Conservation (phyloP, 2,329 filamentous ascomycete genomes). For the Stachybotrys chartarum region DNA sequence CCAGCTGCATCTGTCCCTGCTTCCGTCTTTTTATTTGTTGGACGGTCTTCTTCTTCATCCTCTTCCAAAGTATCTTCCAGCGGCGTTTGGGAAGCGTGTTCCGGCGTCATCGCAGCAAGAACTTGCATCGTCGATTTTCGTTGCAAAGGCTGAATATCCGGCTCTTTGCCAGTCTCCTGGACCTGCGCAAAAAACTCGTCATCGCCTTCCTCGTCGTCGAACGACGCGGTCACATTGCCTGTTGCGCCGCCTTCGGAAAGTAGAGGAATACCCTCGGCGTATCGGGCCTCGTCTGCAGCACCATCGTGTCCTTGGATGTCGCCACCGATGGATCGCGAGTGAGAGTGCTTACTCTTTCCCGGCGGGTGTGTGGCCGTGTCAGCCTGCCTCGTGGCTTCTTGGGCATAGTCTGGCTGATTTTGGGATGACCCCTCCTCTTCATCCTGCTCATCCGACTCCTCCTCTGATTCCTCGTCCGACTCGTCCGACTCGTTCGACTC, state of each 20-base stretch:
- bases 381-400: slow-evolving; percentile 8
- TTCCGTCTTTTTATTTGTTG: slow-evolving; percentile 7
- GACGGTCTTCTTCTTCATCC: slow-evolving; percentile 11
- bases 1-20: neutral
- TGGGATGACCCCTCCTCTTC: slow-evolving; percentile 7
- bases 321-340: slow-evolving; percentile 33
- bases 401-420: neutral
- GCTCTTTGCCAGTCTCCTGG: slow-evolving; percentile 21
- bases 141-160: slow-evolving; percentile 33
- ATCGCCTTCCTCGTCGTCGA: slow-evolving; percentile 38
- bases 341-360: neutral
- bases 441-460: too few relatives aligned
- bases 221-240: slow-evolving; percentile 14
- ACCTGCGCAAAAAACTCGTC: slow-evolving; percentile 58
- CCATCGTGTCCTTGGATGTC: slow-evolving; percentile 32
- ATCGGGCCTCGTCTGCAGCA: slow-evolving; percentile 49
- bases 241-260: slow-evolving; percentile 30
- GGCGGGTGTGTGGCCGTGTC: too few relatives aligned
- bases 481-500: too few relatives aligned
- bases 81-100: slow-evolving; percentile 20
- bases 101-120: slow-evolving; percentile 40
- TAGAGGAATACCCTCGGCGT: slow-evolving; percentile 63
- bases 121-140: slow-evolving; percentile 67
- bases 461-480: too few relatives aligned
- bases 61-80: slow-evolving; percentile 23